phyloP scores from a whole-genome alignment of 495 filamentous ascomycete species.

The Halenospora varia region DNA sequence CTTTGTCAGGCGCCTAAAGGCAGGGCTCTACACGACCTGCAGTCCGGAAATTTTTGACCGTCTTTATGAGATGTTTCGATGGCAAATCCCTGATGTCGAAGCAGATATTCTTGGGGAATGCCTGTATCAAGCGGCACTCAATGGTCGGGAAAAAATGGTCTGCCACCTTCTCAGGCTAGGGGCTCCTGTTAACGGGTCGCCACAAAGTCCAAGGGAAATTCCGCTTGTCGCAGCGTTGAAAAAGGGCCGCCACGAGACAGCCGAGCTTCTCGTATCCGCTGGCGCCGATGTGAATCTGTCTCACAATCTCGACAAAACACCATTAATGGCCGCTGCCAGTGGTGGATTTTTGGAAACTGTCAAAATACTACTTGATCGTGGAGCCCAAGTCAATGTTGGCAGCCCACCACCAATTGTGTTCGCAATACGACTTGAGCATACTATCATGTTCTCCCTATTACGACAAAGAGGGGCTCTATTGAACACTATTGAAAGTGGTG shows the following conservation, averaged over 20 bases:
- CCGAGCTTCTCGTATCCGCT: not conserved
- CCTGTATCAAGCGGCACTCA: not conserved
- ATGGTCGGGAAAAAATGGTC: not conserved
- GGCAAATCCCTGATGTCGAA: not conserved
- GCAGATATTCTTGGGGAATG: not conserved
- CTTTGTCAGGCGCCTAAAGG: not conserved
- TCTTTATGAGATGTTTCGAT: not conserved
- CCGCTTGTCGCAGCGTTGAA: not conserved
- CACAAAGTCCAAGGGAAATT: not conserved
- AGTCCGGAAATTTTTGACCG: not conserved
- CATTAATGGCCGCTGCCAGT: constrained; percentile 16
- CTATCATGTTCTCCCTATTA: not conserved
- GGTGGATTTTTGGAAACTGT: constrained; percentile 7
- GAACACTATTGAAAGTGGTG: not conserved
- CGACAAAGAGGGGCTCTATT: not conserved
- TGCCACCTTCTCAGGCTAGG: not conserved
- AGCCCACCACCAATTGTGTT: not conserved
- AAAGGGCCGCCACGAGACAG: not conserved
- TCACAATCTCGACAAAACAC: not conserved
- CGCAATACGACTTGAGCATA: not conserved
- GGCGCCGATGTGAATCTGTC: not conserved
- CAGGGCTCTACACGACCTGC: not conserved
- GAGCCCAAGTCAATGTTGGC: constrained; percentile 23
- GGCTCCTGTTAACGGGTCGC: not conserved
- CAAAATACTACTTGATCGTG: constrained; percentile 23